Evolutionary conservation across 305 asterid genomes (phyloP), one percentile per base, ranked within the genome.

Genomic region (Solanum chacoense): DNA sequence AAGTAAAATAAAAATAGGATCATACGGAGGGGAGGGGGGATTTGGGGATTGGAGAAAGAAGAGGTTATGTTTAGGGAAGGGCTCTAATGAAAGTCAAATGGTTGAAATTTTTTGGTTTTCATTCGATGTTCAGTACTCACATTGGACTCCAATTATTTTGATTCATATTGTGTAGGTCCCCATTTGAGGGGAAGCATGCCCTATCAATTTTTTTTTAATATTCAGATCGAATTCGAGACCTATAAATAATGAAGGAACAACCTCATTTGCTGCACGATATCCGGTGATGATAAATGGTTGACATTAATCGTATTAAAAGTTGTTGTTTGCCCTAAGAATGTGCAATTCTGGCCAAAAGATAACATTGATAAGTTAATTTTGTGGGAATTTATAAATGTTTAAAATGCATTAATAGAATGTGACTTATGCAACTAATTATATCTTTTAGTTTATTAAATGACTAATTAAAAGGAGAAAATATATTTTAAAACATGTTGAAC

Each of bases 121-220:
- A 13, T 13, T 0, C 50, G 6, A 40, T 40, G 6, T 42, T 42
- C 18, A 13, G 3, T 12, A 13, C 55, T 42, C 18, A 13, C 55
- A 42, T 42, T 42, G 18, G 0, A 13, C 3, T 13, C 1, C 0
- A 0, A 42, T 42, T 42, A 42, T 42, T 42, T 42, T 0, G 3
- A 42, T 12, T 42, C 7, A 5, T 42, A 13, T 5, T 5, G 0
- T 13, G 18, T 42, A 42, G 55, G 7, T 12, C 0, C 20, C 0
- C 20, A 42, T 42, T 42, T 13, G 55, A 40, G 55, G 55, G 7
- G 7, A 42, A 13, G 20, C 20, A 0, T 0, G 0, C 18, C 55
- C 20, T 13, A 40, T 40, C 16, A 9, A 36, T 9, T 37, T 36
- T 42, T 13, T 42, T 4, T 5, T 50, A 7, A 50, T 18, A 50